These are phyloP conservation scores for Phragmites australis DNA, from an alignment of 176 grass and related monocot genomes.

Conservation along the genomic window DNA sequence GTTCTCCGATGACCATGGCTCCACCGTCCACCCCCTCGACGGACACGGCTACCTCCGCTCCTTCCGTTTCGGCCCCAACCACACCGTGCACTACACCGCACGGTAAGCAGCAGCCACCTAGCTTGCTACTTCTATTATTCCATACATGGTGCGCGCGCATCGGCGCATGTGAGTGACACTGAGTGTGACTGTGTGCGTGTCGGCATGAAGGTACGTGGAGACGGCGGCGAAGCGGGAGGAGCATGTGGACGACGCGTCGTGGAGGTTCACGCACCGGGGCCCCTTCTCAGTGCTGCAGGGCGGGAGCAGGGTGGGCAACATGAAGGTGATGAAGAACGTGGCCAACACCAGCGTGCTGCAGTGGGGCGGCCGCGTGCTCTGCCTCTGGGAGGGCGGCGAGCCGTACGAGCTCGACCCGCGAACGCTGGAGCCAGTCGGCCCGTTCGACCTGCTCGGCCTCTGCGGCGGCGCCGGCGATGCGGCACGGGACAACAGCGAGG, in stretches of 20 bases:
- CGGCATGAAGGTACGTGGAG: slow-evolving; percentile 58
- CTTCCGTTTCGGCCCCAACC: slow-evolving; percentile 56
- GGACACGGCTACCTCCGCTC: slow-evolving; percentile 95
- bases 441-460: slow-evolving; percentile 48
- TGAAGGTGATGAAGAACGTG: slow-evolving; percentile 99
- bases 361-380: slow-evolving; percentile 76
- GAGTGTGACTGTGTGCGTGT: not conserved
- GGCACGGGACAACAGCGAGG: not conserved
- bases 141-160: not conserved
- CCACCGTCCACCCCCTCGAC: slow-evolving; percentile 95
- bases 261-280: slow-evolving; percentile 91
- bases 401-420: slow-evolving; percentile 76
- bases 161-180: too few relatives aligned
- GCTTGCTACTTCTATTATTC: too few relatives aligned
- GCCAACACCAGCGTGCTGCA: slow-evolving; percentile 85
- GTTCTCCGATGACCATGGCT: slow-evolving; percentile 92
- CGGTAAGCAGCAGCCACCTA: slow-evolving; percentile 26
- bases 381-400: slow-evolving; percentile 90
- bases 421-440: slow-evolving; percentile 72
- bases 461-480: not conserved
- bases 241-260: slow-evolving; percentile 37
- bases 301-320: slow-evolving; percentile 66
- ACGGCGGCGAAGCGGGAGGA: slow-evolving; percentile 88
- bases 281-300: slow-evolving; percentile 89
- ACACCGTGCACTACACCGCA: slow-evolving; percentile 58